Evolutionary conservation across 257 asterid genomes (phyloP), one percentile per base, ranked within the genome.

Genomic region (Anisodus acutangulus): DNA sequence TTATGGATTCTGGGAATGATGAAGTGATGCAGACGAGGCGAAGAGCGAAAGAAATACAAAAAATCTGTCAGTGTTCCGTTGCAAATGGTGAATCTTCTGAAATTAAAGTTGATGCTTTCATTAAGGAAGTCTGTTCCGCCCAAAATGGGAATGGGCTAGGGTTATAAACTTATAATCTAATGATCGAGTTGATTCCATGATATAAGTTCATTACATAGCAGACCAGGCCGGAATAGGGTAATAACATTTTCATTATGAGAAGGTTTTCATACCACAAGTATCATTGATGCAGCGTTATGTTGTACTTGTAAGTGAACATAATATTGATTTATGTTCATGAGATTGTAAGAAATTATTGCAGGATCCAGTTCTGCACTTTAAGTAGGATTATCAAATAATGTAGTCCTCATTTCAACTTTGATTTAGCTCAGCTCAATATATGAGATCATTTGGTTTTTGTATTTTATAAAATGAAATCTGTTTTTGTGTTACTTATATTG

Each of bases 1-100:
- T 84, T 78, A 82, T 87, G 89, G 84, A 87, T 47, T 82, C 57
- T 70, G 84, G 57, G 37, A 81, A 76, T 16, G 37, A 5, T 0
- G 82, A 84, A 72, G 81, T 86, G 63, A 78, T 63, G 22, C 59
- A 86, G n/a, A 78, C 64, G 15, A 15, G 13, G 70, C 1, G 60
- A 74, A 85, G 82, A 62, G 83, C 53, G 1, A 83, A 83, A 1
- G 49, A 63, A 13, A 39, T 82, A 5, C 84, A 49, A 62, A 54
- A 82, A 31, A 66, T 64, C 2, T 82, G 79, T 31, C 55, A 49
- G 4, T 15, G 9, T 31, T 22, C 79, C 35, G 15, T 4, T 35
- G 64, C 45, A 41, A 66, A 51, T 4, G 41, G 79, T 26, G 84
- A 79, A 47, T 82, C 67, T 3, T 64, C 79, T 64, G 43, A 82